Conservation (phyloP, 805 yeast species). For the Yarrowia sp. region DNA sequence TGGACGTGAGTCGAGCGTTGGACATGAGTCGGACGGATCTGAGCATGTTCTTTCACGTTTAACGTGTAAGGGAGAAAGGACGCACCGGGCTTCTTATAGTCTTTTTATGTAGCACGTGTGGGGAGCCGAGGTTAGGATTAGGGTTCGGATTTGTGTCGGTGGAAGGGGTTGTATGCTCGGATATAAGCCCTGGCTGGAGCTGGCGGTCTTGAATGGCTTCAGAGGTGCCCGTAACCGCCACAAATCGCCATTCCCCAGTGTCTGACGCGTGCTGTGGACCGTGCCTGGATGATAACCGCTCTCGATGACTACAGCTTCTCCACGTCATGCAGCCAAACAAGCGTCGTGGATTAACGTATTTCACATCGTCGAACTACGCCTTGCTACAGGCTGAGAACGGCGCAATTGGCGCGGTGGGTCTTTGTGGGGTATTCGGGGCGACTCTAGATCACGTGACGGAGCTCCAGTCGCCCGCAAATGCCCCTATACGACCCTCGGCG, state of each 20-base stretch:
- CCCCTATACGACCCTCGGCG: too few species aligned
- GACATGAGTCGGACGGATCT: constrained; percentile 26
- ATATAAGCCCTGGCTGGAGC: neutral
- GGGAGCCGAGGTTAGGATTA: constrained; percentile 26
- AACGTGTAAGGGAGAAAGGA: neutral
- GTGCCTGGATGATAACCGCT: too few species aligned
- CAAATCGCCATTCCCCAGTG: too few species aligned
- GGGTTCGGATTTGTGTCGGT: constrained; percentile 2
- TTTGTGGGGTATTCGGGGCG: too few species aligned
- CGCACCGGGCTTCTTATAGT: neutral
- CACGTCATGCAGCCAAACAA: constrained; percentile 2
- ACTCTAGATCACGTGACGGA: neutral
- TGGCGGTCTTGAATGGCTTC: too few species aligned
- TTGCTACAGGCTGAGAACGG: too few species aligned
- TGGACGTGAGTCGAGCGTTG: constrained; percentile 26
- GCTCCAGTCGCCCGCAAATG: too few species aligned
- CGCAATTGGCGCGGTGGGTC: too few species aligned
- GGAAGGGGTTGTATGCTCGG: neutral
- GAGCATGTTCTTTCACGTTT: constrained; percentile 25
- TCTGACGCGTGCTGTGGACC: too few species aligned
- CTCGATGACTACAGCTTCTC: neutral
- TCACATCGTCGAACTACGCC: too few species aligned
- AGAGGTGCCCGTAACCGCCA: too few species aligned
- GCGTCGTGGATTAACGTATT: neutral
- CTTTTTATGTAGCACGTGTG: constrained; percentile 8